These are phyloP conservation scores for Talaromyces marneffei DNA, from an alignment of 2,329 filamentous ascomycete species.

Conservation along the genomic window DNA sequence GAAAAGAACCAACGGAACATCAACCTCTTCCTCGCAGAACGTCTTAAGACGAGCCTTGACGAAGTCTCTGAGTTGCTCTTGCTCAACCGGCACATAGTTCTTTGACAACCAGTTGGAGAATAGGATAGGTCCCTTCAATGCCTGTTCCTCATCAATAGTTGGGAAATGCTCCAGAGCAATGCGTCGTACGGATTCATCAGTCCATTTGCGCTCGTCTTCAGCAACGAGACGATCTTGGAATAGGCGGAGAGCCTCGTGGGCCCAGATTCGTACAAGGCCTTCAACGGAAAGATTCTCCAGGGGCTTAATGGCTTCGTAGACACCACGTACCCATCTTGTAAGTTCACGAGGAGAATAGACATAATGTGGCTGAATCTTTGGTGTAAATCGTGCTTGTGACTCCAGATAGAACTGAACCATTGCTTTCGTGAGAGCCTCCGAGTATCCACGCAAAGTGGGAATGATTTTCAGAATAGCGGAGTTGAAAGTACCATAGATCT, in stretches of 20 bases:
- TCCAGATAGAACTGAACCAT: slow-evolving; percentile 97
- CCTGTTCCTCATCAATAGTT: slow-evolving; percentile 83
- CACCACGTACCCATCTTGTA: slow-evolving; percentile 92
- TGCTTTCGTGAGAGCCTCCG: slow-evolving; percentile 86
- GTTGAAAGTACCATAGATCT: slow-evolving; percentile 99
- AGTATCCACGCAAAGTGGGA: slow-evolving; percentile 87
- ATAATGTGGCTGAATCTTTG: slow-evolving; percentile 96
- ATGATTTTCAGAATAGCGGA: slow-evolving; percentile 94
- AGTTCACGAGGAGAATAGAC: slow-evolving; percentile 98
- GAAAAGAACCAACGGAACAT: slow-evolving; percentile 97
- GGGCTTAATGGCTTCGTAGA: slow-evolving; percentile 94
- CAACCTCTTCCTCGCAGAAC: slow-evolving; percentile 98
- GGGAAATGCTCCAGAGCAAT: slow-evolving; percentile 92
- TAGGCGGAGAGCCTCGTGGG: slow-evolving; percentile 88
- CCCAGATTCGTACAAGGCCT: slow-evolving; percentile 93
- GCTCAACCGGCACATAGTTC: slow-evolving; percentile 94
- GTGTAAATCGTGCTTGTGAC: slow-evolving; percentile 89
- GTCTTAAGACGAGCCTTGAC: slow-evolving; percentile 95
- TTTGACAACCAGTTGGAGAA: slow-evolving; percentile 99
- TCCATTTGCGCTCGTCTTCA: slow-evolving; percentile 94
- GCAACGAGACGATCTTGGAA: slow-evolving; percentile 96
- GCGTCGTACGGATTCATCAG: slow-evolving; percentile 75
- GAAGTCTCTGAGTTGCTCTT: slow-evolving; percentile 91
- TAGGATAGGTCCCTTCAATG: slow-evolving; percentile 84
- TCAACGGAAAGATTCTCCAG: slow-evolving; percentile 83